phyloP scores from a whole-genome alignment of 805 yeast species.

The Scheffersomyces coipomensis region DNA sequence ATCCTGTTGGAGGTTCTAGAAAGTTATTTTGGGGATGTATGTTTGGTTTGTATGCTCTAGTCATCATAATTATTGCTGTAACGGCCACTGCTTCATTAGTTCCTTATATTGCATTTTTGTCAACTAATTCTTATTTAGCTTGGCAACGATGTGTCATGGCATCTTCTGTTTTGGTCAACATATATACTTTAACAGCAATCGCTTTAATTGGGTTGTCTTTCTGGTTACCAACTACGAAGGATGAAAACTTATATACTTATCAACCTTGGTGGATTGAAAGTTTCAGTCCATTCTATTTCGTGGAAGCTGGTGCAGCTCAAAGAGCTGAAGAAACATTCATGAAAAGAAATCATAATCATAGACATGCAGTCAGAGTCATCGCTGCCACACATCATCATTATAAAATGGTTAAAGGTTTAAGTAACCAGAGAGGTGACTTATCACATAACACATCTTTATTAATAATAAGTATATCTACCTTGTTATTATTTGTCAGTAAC shows the following conservation, averaged over 20 bases:
- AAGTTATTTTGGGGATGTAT: conserved; percentile 46
- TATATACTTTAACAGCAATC: conserved; percentile 53
- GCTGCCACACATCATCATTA: conserved; percentile 50
- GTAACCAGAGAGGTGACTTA: conserved; percentile 38
- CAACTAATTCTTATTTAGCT: conserved; percentile 21
- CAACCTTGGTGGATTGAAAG: conserved; percentile 80
- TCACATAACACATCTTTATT: conserved; percentile 51
- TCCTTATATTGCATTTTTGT: conserved; percentile 56
- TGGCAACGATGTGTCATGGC: conserved; percentile 25
- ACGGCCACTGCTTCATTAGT: conserved; percentile 59
- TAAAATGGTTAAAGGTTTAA: conserved; percentile 26
- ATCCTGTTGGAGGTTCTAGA: conserved; percentile 63
- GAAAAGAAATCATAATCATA: conserved; percentile 44
- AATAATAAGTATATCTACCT: conserved; percentile 44
- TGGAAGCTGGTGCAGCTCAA: conserved; percentile 46
- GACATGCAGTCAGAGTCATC: conserved; percentile 55
- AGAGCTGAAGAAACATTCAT: conserved; percentile 46
- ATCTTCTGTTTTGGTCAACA: conserved; percentile 24
- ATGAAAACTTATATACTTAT: conserved; percentile 51
- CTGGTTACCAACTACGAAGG: conserved; percentile 49
- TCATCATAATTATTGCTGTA: conserved; percentile 54
- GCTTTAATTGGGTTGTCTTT: conserved; percentile 48
- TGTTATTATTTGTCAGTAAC: conserved; percentile 51
- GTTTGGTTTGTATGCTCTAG: conserved; percentile 48
- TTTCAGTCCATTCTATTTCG: conserved; percentile 58